phyloP scores from a whole-genome alignment of 495 filamentous ascomycete genomes.

The Pyrenula aspistea region DNA sequence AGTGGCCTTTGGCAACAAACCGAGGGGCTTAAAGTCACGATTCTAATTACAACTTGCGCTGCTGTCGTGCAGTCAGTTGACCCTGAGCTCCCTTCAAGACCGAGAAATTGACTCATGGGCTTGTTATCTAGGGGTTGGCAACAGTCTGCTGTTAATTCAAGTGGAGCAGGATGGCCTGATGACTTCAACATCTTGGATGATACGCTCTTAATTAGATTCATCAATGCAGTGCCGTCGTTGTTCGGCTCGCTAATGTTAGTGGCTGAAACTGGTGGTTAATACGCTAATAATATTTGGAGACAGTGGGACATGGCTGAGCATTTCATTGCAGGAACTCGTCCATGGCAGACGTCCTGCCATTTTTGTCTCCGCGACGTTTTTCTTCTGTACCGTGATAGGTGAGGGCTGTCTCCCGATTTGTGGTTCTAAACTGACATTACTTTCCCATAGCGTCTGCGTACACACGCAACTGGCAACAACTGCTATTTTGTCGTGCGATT shows the following conservation, averaged over 20 bases:
- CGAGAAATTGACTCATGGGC: too few relatives aligned
- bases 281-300: conserved; percentile 21
- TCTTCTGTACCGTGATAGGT: conserved; percentile 46
- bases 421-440: too few relatives aligned
- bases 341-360: conserved; percentile 52
- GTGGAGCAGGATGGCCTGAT: conserved; percentile 44
- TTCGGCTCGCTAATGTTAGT: too few relatives aligned
- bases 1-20: conserved; percentile 7
- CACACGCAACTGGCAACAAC: too few relatives aligned
- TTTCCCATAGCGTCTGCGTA: too few relatives aligned
- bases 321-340: conserved; percentile 50
- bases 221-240: conserved; percentile 23
- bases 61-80: conserved; percentile 17
- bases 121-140: conserved; percentile 41
- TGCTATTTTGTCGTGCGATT: too few relatives aligned
- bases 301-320: conserved; percentile 56
- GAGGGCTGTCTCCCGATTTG: too few relatives aligned
- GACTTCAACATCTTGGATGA: conserved; percentile 22
- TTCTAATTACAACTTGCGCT: conserved; percentile 15
- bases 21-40: conserved; percentile 12
- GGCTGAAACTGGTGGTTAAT: too few relatives aligned
- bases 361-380: conserved; percentile 52
- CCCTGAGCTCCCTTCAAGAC: too few relatives aligned
- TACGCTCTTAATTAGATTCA: conserved; percentile 22
- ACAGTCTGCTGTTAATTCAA: conserved; percentile 56